phyloP scores from a whole-genome alignment of 164 flowering plant genomes.

The Kalanchoe fedtschenkoi region DNA sequence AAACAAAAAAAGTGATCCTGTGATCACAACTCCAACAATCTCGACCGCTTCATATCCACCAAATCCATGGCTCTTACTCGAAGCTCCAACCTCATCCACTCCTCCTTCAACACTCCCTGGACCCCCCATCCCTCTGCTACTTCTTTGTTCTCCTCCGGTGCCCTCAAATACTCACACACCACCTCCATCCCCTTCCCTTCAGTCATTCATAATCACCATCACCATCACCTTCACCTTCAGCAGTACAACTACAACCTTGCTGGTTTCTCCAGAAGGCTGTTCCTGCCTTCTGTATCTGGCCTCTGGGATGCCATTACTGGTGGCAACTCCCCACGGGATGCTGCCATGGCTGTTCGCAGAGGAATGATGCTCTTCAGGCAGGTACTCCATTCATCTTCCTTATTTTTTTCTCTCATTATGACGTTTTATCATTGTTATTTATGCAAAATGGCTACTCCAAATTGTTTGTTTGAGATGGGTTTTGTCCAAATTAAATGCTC shows the following conservation, averaged over 20 bases:
- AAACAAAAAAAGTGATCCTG: no score
- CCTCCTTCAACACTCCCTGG: constrained; percentile 7
- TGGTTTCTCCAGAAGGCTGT: constrained; percentile 31
- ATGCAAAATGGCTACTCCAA: background rate
- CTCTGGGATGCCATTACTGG: constrained; percentile 80
- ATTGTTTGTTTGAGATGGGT: background rate
- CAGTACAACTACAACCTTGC: no score
- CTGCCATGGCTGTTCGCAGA: constrained; percentile 43
- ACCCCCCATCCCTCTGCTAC: constrained; percentile 15
- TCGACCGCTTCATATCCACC: no score
- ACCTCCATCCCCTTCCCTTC: constrained; percentile 12
- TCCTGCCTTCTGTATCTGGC: constrained; percentile 61
- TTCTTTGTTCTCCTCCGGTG: constrained; percentile 11
- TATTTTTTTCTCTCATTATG: background rate
- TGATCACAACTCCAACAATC: no score
- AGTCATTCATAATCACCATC: constrained; percentile 13
- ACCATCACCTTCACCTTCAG: constrained; percentile 9
- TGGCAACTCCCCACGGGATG: constrained; percentile 46
- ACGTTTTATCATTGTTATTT: constrained; percentile 5
- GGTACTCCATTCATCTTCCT: constrained; percentile 21
- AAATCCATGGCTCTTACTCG: constrained; percentile 18
- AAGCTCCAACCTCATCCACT: constrained; percentile 11
- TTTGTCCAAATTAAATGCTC: constrained; percentile 8
- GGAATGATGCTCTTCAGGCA: constrained; percentile 83
- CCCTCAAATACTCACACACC: constrained; percentile 7